These are phyloP conservation scores for Phanerodontia chrysosporium DNA, from an alignment of 768 basidiomycete species.

Conservation along the genomic window DNA sequence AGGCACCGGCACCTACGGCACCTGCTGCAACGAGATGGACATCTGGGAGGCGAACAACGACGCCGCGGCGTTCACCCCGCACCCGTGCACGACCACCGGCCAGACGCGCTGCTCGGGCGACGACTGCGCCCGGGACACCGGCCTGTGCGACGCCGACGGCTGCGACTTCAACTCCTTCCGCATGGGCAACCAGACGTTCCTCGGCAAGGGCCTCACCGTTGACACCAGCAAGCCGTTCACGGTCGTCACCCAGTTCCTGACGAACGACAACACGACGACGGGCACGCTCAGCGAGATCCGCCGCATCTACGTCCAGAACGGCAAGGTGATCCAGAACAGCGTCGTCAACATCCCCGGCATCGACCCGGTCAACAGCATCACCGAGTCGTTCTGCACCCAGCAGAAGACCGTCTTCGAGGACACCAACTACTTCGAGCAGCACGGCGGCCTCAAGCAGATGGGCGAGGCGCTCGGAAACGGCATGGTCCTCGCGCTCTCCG, in stretches of 20 bases:
- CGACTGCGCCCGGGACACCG: constrained; percentile 30
- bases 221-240: constrained; percentile 39
- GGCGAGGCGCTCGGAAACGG: constrained; percentile 32
- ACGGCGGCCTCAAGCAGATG: constrained; percentile 36
- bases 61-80: constrained; percentile 50
- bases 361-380: constrained; percentile 39
- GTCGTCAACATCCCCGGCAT: constrained; percentile 41
- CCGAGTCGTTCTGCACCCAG: constrained; percentile 39
- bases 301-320: constrained; percentile 50
- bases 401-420: constrained; percentile 43
- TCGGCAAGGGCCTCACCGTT: constrained; percentile 41
- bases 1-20: constrained; percentile 40
- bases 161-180: constrained; percentile 50
- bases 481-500: constrained; percentile 41
- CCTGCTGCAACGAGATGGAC: constrained; percentile 58
- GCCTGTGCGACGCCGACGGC: constrained; percentile 49
- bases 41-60: constrained; percentile 50
- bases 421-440: constrained; percentile 33
- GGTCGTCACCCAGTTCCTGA: constrained; percentile 40
- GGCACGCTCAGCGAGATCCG: constrained; percentile 49
- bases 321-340: constrained; percentile 48
- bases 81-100: constrained; percentile 38
- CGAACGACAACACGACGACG: constrained; percentile 36
- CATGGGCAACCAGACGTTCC: constrained; percentile 38
- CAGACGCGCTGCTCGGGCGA: constrained; percentile 39